phyloP scores from a whole-genome alignment of 768 basidiomycete genomes.

The Panaeolus cyanescens region DNA sequence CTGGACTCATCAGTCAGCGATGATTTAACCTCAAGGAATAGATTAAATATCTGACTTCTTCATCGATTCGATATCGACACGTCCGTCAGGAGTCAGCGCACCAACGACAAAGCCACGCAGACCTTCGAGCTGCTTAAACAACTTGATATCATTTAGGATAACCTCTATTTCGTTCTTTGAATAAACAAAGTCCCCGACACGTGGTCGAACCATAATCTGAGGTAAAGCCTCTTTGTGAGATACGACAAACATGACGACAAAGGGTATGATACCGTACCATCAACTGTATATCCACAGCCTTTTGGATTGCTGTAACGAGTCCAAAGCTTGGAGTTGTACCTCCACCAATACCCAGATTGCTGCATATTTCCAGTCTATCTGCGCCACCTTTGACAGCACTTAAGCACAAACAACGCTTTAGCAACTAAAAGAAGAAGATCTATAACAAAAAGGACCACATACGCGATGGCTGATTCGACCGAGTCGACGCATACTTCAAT shows the following conservation, averaged over 20 bases:
- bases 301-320: constrained; percentile 59
- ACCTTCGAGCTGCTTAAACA: constrained; percentile 53
- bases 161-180: constrained; percentile 63
- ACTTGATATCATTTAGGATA: constrained; percentile 72
- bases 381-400: constrained; percentile 76
- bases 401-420: not conserved
- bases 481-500: constrained; percentile 79
- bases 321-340: constrained; percentile 86
- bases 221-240: constrained; percentile 5
- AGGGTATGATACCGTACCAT: constrained; percentile 52
- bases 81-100: constrained; percentile 55
- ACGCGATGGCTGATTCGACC: constrained; percentile 70
- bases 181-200: constrained; percentile 80
- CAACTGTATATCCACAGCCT: constrained; percentile 51
- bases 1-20: constrained; percentile 28
- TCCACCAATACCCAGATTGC: constrained; percentile 70
- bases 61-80: constrained; percentile 60
- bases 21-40: no score
- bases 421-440: not conserved
- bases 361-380: constrained; percentile 77
- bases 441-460: constrained; percentile 24
- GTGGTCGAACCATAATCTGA: constrained; percentile 81
- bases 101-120: constrained; percentile 72
- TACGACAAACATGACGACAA: not conserved
- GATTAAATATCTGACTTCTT: constrained; percentile 43